Base-by-base conservation (phyloP, 2,329 filamentous ascomycete genomes). In the Venturia oleaginea region DNA sequence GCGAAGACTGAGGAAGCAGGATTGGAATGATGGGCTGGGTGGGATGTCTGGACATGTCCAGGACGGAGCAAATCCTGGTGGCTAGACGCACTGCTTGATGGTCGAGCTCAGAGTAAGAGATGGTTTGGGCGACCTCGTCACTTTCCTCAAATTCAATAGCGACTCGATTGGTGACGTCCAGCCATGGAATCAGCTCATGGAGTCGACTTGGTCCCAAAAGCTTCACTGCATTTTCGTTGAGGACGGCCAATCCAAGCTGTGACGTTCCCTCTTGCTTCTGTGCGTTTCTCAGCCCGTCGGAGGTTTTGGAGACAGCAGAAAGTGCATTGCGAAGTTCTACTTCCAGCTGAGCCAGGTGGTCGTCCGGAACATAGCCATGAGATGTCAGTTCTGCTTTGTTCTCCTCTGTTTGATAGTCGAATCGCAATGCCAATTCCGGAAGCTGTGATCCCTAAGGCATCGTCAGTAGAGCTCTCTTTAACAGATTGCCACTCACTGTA, bases 1-100 rank as follows among this genome's bases (percentile, higher is more conserved):
- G 82, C 11, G 87, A 85, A 17, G 84, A 89, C 75, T 96, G 92
- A 2, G 88, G 87, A 19, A 95, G 76, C 24, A 96, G 81, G 2
- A 96, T 77, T 0, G 92, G 92, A 43, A 96, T 81, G 42, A 96
- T 78, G 24, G 71, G 71, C 70, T 75, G 68, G 67, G 71, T 64
- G 72, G 66, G 68, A 30, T 66, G 67, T 37, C 69, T 65, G 15
- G 67, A 63, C 40, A 61, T 57, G 19, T 54, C 65, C 51, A 74
- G 30, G 27, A 34, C 24, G 17, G 37, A 30, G 32, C 74, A 73
- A 66, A 88, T 82, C 27, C 77, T 78, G 15, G 73, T 69, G 19
- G 88, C 86, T 42, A 92, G 75, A 3, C 68, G 69, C 61, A 84
- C 76, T 11, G 88, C 84, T 37, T 80, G 76, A 34, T 71, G 68